phyloP scores from a whole-genome alignment of 768 basidiomycete species.

The Clitopilus hobsonii region DNA sequence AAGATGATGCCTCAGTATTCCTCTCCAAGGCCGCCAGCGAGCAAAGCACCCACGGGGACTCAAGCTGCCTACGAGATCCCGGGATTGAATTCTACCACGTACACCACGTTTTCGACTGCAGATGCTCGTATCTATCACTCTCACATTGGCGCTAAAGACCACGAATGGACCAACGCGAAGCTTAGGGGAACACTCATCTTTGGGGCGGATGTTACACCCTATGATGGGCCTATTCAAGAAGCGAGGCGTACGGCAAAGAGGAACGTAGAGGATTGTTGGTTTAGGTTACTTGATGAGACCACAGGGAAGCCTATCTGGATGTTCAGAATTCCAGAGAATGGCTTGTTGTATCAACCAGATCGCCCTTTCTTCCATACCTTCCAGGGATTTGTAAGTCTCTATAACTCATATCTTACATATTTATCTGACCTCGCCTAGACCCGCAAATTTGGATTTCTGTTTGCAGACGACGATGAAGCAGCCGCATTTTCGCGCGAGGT shows the following conservation, averaged over 20 bases:
- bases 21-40: neutral
- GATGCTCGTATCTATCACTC: constrained; percentile 60
- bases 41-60: neutral
- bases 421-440: constrained; percentile 50
- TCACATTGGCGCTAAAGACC: constrained; percentile 38
- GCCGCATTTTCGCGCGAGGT: constrained; percentile 34
- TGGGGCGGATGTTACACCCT: constrained; percentile 33
- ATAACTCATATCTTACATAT: constrained; percentile 26
- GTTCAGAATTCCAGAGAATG: constrained; percentile 52
- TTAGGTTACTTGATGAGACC: constrained; percentile 55
- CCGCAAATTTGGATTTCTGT: constrained; percentile 48
- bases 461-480: constrained; percentile 47
- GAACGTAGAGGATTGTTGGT: constrained; percentile 46
- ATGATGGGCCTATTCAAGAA: constrained; percentile 19
- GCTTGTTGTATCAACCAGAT: constrained; percentile 72
- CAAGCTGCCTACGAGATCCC: constrained; percentile 2
- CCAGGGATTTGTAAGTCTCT: constrained; percentile 67
- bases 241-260: constrained; percentile 1
- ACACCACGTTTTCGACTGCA: constrained; percentile 49
- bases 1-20: neutral
- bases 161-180: constrained; percentile 57
- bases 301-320: constrained; percentile 62
- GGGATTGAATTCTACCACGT: constrained; percentile 19
- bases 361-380: constrained; percentile 92
- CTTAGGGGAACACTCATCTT: constrained; percentile 60